Evolutionary conservation across 768 basidiomycete genomes (phyloP).

Genomic region (Suillus sp.): DNA sequence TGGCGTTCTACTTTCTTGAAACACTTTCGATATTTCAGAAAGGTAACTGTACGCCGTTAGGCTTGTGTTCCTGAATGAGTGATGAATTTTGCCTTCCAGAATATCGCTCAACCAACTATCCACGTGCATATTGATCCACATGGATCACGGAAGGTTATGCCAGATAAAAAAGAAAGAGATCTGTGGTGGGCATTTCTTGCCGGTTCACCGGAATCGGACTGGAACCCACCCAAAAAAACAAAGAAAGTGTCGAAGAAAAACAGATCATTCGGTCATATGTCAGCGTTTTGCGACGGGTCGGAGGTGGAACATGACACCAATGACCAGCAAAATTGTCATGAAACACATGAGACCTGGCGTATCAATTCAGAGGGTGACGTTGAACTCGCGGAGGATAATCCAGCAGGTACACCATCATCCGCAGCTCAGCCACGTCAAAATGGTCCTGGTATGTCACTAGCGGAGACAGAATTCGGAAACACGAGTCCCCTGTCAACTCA

Average conservation of each 20-base stretch:
- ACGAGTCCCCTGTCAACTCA: not conserved
- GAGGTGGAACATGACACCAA: constrained; percentile 11
- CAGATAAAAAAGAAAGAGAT: constrained; percentile 72
- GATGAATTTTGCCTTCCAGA: constrained; percentile 44
- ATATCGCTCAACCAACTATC: constrained; percentile 63
- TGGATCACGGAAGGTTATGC: constrained; percentile 45
- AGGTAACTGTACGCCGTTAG: constrained; percentile 33
- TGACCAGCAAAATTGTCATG: not conserved
- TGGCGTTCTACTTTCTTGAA: constrained; percentile 63
- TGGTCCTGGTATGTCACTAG: not conserved
- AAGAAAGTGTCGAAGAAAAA: constrained; percentile 23
- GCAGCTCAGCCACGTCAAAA: constrained; percentile 40
- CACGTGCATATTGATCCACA: constrained; percentile 20
- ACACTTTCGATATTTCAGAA: constrained; percentile 67
- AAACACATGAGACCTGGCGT: constrained; percentile 31
- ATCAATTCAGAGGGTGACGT: constrained; percentile 47
- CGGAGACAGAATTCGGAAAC: not conserved
- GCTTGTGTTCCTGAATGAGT: not conserved
- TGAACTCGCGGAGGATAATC: constrained; percentile 37
- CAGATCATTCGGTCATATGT: constrained; percentile 30
- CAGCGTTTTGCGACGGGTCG: constrained; percentile 38
- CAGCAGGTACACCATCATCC: constrained; percentile 43
- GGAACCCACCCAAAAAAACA: constrained; percentile 54
- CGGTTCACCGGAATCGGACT: constrained; percentile 67
- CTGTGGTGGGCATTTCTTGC: constrained; percentile 79